A percentile compares a stretch with the other conserved stretches of the same genome.
These are phyloP conservation scores for Teratosphaeria epicoccoides DNA, from an alignment of 2,329 filamentous ascomycete genomes.

Conservation along the genomic window DNA sequence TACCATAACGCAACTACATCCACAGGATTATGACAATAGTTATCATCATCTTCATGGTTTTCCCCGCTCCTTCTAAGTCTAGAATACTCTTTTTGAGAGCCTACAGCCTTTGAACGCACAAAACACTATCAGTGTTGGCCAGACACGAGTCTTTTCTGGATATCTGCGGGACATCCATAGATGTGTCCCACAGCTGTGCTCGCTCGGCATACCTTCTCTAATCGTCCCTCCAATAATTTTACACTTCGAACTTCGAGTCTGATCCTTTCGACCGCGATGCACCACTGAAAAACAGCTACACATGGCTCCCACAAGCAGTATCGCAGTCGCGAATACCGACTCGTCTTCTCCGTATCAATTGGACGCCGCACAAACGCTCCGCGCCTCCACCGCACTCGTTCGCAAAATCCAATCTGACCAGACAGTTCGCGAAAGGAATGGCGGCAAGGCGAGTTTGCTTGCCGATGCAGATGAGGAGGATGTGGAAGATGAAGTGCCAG, in stretches of 20 bases:
- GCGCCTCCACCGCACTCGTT: slow-evolving; percentile 50
- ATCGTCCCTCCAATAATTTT: too few species aligned
- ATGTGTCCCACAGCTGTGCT: too few species aligned
- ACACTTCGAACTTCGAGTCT: neutral
- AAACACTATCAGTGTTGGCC: too few species aligned
- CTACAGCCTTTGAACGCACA: too few species aligned
- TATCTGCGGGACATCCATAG: too few species aligned
- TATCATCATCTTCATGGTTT: too few species aligned
- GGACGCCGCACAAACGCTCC: slow-evolving; percentile 41
- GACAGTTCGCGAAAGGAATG: slow-evolving; percentile 37
- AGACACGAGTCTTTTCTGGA: too few species aligned
- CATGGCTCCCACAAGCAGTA: neutral
- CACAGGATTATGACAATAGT: too few species aligned
- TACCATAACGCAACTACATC: too few species aligned
- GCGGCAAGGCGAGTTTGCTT: slow-evolving; percentile 32
- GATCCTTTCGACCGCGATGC: neutral
- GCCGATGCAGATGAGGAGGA: slow-evolving; percentile 37
- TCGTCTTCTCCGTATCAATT: slow-evolving; percentile 22
- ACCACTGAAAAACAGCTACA: neutral
- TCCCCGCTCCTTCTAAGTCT: too few species aligned
- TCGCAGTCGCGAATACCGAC: neutral
- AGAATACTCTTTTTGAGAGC: too few species aligned
- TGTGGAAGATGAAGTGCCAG: slow-evolving; percentile 39
- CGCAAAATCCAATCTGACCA: slow-evolving; percentile 36
- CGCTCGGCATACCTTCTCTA: too few species aligned